Percentiles rank a stretch among this genome's conserved stretches.
Conservation (phyloP, 169 alveolate genomes). For the Theileria parva region DNA sequence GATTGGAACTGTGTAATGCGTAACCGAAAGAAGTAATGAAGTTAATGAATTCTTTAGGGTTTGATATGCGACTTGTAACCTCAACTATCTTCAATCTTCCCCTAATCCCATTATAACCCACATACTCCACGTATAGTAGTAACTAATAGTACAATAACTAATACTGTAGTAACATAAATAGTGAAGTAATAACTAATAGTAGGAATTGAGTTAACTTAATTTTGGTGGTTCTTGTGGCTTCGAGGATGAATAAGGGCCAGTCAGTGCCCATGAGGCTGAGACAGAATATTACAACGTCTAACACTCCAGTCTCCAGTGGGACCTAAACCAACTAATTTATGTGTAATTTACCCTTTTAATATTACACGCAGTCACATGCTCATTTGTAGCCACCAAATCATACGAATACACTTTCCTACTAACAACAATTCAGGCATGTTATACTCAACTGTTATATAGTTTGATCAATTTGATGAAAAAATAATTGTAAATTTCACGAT, state of each 20-base stretch:
- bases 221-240: conserved; percentile 77
- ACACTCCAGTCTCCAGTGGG: conserved; percentile 60
- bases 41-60: conserved; percentile 2
- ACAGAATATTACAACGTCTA: conserved; percentile 79
- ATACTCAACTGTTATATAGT: too few relatives aligned
- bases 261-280: conserved; percentile 84
- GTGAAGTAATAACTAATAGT: too few relatives aligned
- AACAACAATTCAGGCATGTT: too few relatives aligned
- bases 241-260: conserved; percentile 82
- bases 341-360: conserved; percentile 59
- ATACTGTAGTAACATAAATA: too few relatives aligned
- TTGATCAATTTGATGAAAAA: too few relatives aligned
- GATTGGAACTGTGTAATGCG: background rate
- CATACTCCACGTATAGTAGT: too few relatives aligned
- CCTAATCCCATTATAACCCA: too few relatives aligned
- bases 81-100: conserved; percentile 59
- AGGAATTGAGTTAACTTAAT: too few relatives aligned
- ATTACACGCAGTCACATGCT: conserved; percentile 76
- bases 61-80: conserved; percentile 36
- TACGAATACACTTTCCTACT: conserved; percentile 71
- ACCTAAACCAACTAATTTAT: conserved; percentile 44
- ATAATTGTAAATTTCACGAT: too few relatives aligned
- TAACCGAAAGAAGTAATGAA: conserved; percentile 40
- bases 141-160: too few relatives aligned
- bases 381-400: conserved; percentile 72